phyloP scores from a whole-genome alignment of 805 yeast genomes.

The Starmerella lactis-condensi region DNA sequence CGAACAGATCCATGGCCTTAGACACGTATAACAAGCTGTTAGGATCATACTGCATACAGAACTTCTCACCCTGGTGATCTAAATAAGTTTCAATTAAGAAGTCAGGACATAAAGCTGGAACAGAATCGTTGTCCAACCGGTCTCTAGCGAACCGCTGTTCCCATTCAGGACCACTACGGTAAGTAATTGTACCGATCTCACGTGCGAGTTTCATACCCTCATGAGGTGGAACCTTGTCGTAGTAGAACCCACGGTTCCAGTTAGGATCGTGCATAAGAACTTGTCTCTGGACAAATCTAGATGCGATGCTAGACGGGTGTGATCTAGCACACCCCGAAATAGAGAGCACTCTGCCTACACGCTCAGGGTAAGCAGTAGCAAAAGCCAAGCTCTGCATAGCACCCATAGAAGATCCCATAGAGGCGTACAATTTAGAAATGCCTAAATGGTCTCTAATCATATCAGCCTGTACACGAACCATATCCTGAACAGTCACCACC shows the following conservation, averaged over 20 bases:
- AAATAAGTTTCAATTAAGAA: slow-evolving; percentile 79
- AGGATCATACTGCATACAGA: slow-evolving; percentile 78
- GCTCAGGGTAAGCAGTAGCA: slow-evolving; percentile 64
- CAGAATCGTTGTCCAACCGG: slow-evolving; percentile 55
- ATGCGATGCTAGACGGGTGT: slow-evolving; percentile 84
- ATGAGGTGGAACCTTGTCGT: slow-evolving; percentile 69
- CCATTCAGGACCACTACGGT: slow-evolving; percentile 95
- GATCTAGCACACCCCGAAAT: slow-evolving; percentile 87
- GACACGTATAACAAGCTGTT: slow-evolving; percentile 73
- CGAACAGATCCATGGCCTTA: slow-evolving; percentile 90
- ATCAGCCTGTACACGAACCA: slow-evolving; percentile 75
- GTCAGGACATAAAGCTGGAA: slow-evolving; percentile 86
- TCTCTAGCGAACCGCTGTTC: slow-evolving; percentile 79
- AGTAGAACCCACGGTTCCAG: slow-evolving; percentile 83
- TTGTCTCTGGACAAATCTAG: slow-evolving; percentile 83
- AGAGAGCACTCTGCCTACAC: slow-evolving; percentile 54
- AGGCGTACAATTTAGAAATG: slow-evolving; percentile 48
- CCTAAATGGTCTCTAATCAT: slow-evolving; percentile 45
- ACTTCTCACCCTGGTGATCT: slow-evolving; percentile 90
- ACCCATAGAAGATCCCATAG: slow-evolving; percentile 91
- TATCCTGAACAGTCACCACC: slow-evolving; percentile 65
- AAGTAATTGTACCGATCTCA: slow-evolving; percentile 84
- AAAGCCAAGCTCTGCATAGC: slow-evolving; percentile 93
- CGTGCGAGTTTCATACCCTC: slow-evolving; percentile 88
- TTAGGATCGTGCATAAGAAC: slow-evolving; percentile 87